These are phyloP conservation scores for Trichosporon ovoides DNA, from an alignment of 1,284 basidiomycete species.

Conservation along the genomic window DNA sequence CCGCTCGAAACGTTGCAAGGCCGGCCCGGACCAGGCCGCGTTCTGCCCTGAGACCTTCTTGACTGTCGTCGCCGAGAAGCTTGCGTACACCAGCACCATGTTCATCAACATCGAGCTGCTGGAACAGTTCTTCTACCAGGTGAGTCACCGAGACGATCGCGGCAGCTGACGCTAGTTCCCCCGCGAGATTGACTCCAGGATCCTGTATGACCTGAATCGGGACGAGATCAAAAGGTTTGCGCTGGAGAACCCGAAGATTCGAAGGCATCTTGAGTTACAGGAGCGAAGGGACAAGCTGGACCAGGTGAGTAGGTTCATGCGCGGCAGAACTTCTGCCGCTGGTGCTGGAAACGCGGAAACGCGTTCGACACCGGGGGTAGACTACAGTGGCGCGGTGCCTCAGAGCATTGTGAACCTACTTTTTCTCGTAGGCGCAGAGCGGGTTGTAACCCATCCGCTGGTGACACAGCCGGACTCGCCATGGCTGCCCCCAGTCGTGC, in stretches of 20 bases:
- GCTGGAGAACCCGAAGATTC: conserved; percentile 82
- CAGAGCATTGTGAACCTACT: neutral
- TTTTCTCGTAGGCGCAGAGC: neutral
- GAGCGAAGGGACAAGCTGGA: conserved; percentile 97
- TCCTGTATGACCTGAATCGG: conserved; percentile 86
- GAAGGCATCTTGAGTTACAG: conserved; percentile 87
- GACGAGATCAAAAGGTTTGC: conserved; percentile 81
- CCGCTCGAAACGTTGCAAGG: conserved; percentile 78
- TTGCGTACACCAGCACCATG: conserved; percentile 93
- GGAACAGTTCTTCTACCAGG: conserved; percentile 97
- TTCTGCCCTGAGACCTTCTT: conserved; percentile 97
- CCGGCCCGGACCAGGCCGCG: conserved; percentile 75
- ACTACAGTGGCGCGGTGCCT: neutral
- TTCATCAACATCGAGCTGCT: conserved; percentile 98
- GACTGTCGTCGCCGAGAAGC: conserved; percentile 91
- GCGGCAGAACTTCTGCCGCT: no score
- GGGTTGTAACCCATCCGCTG: no score
- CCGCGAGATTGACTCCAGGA: conserved; percentile 89
- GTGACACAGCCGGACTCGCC: no score
- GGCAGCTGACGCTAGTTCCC: conserved; percentile 63
- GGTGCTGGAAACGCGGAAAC: neutral
- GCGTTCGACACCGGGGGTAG: neutral
- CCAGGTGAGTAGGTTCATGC: conserved; percentile 56
- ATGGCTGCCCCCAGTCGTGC: no score
- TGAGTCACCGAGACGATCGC: conserved; percentile 38